These are phyloP conservation scores for Uronychia setigera DNA, from an alignment of 73 alveolate genomes.

Conservation along the genomic window DNA sequence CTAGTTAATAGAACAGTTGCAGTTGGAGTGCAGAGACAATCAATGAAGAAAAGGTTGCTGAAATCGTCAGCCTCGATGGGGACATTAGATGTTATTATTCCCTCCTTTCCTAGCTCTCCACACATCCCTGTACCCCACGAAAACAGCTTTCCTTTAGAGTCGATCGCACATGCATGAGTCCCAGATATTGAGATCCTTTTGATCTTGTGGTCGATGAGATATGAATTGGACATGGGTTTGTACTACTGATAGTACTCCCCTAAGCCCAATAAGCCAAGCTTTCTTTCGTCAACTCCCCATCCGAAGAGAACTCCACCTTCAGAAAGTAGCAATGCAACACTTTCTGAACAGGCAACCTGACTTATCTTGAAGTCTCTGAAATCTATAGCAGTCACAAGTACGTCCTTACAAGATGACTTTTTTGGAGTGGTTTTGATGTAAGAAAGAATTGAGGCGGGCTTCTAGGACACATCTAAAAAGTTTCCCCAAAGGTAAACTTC, in stretches of 20 bases:
- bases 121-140: constrained; percentile 50
- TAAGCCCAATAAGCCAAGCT: constrained; percentile 32
- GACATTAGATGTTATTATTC: background rate
- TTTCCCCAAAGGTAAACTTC: background rate
- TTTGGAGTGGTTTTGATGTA: background rate
- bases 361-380: constrained; percentile 30
- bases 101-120: constrained; percentile 34
- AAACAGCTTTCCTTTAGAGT: constrained; percentile 37
- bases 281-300: constrained; percentile 48
- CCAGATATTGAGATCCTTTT: constrained; percentile 27
- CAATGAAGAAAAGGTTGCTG: background rate
- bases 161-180: constrained; percentile 44
- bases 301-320: constrained; percentile 38
- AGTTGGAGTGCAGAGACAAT: background rate
- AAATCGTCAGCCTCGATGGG: background rate
- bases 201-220: constrained; percentile 32
- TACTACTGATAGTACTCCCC: constrained; percentile 19
- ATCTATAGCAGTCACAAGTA: constrained; percentile 4
- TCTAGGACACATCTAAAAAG: background rate
- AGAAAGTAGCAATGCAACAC: constrained; percentile 37
- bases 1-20: background rate
- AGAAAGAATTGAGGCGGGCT: background rate
- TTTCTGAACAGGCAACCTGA: constrained; percentile 25
- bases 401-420: background rate
- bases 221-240: constrained; percentile 30